Evolutionary conservation across 257 asterid genomes (phyloP), one percentile per base, ranked within the genome.

Genomic region (Capsicum chinense): DNA sequence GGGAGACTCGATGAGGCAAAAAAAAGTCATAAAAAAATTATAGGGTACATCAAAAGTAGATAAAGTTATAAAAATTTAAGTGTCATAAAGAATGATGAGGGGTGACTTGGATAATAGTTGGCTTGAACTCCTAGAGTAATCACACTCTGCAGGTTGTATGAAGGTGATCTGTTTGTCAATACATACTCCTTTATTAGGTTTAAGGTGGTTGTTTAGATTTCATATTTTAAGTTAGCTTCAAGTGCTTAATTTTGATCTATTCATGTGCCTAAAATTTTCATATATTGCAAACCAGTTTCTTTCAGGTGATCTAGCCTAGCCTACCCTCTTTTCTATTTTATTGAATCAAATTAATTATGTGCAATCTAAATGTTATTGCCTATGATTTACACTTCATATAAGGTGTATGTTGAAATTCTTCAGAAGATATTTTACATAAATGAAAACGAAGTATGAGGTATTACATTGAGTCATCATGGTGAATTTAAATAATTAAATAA

Each of bases 61-160:
- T 73, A 92, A 86, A 84, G 93, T 95, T 83, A 86, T 93, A 93
- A 91, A 88, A 95, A 76, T 90, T 95, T 87, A 90, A 92, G 86
- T 90, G 92, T 93, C 85, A 87, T 88, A 82, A 87, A 89, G 87
- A 89, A 85, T 71, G 95, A 92, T 79, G 95, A 95, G 68, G 92
- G 89, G 26, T 86, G 97, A 90, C 91, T 87, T 89, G 88, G 92
- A 92, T 54, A 92, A 92, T 93, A 89, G 90, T 89, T 95, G 98
- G 98, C 83, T 88, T 85, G 98, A 95, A 67, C 95, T 92, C 69
- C 85, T 92, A 73, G 89, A 91, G 89, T 89, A 93, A 87, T 98
- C 98, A 88, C 97, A 95, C 89, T 93, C 93, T 86, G 90, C 93
- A 95, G 98, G 98, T 95, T 87, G 91, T 91, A 54, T 79, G 89